A percentile compares a stretch with the other conserved stretches of the same genome.
Conservation (phyloP, 2,329 filamentous ascomycete genomes). For the Amphichorda felina region DNA sequence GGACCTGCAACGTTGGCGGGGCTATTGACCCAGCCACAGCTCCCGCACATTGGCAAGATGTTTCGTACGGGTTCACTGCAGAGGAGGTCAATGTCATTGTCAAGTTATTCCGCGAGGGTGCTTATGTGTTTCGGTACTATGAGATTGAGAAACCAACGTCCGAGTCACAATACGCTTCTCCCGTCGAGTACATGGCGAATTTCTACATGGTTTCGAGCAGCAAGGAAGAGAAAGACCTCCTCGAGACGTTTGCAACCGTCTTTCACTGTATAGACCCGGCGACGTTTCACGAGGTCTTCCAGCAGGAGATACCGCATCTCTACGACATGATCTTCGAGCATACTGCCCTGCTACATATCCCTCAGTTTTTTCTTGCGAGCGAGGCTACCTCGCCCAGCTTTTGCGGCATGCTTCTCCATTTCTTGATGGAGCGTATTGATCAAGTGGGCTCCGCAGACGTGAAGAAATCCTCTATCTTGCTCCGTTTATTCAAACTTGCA, state of each 20-base stretch:
- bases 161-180: conserved; percentile 65
- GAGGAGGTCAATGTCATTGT: conserved; percentile 95
- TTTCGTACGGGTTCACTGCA: conserved; percentile 91
- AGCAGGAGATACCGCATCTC: conserved; percentile 89
- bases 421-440: conserved; percentile 92
- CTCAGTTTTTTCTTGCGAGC: conserved; percentile 97
- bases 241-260: conserved; percentile 95
- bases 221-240: conserved; percentile 92
- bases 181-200: conserved; percentile 86
- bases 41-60: conserved; percentile 85
- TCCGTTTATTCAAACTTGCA: conserved; percentile 92
- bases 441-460: conserved; percentile 89
- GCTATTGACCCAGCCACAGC: conserved; percentile 66
- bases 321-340: conserved; percentile 99
- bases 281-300: conserved; percentile 97
- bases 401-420: conserved; percentile 94
- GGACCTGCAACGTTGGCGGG: conserved; percentile 69
- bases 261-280: conserved; percentile 98
- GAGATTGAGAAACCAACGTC: conserved; percentile 69
- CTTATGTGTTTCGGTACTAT: conserved; percentile 94
- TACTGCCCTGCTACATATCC: conserved; percentile 83
- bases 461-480: conserved; percentile 81
- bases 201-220: conserved; percentile 89
- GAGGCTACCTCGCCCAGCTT: conserved; percentile 97
- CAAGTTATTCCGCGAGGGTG: conserved; percentile 94